These are phyloP conservation scores for Escovopsis weberi DNA, from an alignment of 2,329 filamentous ascomycete genomes.

Conservation along the genomic window DNA sequence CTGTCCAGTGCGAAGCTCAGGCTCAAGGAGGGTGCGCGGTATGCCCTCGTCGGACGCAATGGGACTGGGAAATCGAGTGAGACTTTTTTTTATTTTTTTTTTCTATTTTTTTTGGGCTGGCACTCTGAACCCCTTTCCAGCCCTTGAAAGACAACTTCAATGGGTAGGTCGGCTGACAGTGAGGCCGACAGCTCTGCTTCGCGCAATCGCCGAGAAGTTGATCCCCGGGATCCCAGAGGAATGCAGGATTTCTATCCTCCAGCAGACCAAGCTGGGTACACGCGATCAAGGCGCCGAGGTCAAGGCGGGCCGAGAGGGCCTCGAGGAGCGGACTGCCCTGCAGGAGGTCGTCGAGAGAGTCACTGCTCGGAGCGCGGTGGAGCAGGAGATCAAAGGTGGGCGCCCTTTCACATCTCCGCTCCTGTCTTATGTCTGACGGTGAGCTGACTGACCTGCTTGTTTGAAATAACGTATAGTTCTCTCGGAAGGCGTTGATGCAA, in stretches of 20 bases:
- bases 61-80: constrained; percentile 71
- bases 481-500: constrained; percentile 41
- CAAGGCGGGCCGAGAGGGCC: constrained; percentile 3
- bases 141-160: background rate
- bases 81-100: constrained; percentile 7
- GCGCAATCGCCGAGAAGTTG: constrained; percentile 62
- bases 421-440: no score
- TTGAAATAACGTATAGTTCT: constrained; percentile 28
- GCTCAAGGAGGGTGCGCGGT: constrained; percentile 57
- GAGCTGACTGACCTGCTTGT: no score
- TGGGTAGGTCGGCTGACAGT: no score
- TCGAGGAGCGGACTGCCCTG: constrained; percentile 33
- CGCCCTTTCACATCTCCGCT: no score
- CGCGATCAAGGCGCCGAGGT: constrained; percentile 17
- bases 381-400: constrained; percentile 45
- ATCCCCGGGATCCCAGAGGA: constrained; percentile 61
- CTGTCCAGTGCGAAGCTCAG: constrained; percentile 54
- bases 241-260: constrained; percentile 51
- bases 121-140: no score
- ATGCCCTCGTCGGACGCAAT: constrained; percentile 68
- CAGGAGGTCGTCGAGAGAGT: constrained; percentile 53
- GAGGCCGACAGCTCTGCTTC: constrained; percentile 42
- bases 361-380: constrained; percentile 39
- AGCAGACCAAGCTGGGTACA: constrained; percentile 39
- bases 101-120: no score